Conservation (phyloP, 495 filamentous ascomycete genomes). For the Neurospora sp. region DNA sequence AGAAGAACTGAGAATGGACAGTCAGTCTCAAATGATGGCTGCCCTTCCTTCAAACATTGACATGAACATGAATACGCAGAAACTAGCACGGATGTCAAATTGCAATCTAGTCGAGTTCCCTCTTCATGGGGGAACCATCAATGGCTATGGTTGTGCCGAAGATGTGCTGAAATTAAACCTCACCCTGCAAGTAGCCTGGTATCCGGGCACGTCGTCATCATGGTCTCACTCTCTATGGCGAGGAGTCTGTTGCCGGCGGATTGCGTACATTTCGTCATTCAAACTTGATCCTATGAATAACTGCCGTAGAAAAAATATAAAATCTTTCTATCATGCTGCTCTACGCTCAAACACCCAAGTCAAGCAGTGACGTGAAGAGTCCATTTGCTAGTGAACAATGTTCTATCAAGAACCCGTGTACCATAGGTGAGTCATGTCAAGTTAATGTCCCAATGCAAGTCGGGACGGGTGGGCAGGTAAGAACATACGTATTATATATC, state of each 20-base stretch:
- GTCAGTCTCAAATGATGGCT: neutral
- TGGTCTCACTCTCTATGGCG: conserved; percentile 1
- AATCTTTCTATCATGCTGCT: neutral
- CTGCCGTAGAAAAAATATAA: neutral
- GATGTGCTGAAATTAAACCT: conserved; percentile 49
- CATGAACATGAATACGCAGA: neutral
- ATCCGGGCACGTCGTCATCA: conserved; percentile 25
- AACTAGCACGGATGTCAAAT: conserved; percentile 97
- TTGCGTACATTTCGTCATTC: conserved; percentile 18
- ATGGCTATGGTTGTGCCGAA: conserved; percentile 94
- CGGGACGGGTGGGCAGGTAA: neutral
- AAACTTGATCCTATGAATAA: neutral
- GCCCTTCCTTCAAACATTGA: neutral
- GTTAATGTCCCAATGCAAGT: neutral
- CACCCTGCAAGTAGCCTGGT: conserved; percentile 26
- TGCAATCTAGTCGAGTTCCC: conserved; percentile 59
- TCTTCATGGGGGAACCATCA: conserved; percentile 26
- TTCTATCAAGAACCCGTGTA: neutral
- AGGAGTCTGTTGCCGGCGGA: conserved; percentile 17
- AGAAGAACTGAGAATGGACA: neutral
- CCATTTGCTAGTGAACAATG: neutral
- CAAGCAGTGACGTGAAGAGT: neutral
- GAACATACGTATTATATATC: neutral
- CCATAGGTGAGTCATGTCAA: neutral
- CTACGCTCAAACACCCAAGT: neutral